These are phyloP conservation scores for Colletotrichum sp. DNA, from an alignment of 2,329 filamentous ascomycete genomes.

Conservation along the genomic window DNA sequence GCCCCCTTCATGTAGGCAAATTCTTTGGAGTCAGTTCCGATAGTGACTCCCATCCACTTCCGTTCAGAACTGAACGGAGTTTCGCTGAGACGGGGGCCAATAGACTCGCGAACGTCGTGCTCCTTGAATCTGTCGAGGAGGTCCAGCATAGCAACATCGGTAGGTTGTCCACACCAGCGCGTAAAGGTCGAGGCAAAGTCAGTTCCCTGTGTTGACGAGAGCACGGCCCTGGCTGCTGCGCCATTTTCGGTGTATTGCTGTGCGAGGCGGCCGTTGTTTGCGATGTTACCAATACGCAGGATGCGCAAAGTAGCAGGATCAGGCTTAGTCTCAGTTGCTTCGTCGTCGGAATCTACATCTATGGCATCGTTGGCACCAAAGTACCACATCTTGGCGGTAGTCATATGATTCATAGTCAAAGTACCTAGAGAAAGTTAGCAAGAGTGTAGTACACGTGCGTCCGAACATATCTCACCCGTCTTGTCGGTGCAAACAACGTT, in stretches of 20 bases:
- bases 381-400: conserved; percentile 94
- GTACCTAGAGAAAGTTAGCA: conserved; percentile 63
- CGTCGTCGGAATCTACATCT: conserved; percentile 60
- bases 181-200: conserved; percentile 71
- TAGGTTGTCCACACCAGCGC: conserved; percentile 95
- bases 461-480: conserved; percentile 64
- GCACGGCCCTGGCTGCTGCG: conserved; percentile 76
- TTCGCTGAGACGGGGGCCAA: conserved; percentile 83
- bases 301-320: conserved; percentile 81
- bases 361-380: conserved; percentile 69
- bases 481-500: conserved; percentile 99
- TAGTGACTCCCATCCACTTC: conserved; percentile 99
- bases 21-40: conserved; percentile 71
- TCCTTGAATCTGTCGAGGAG: conserved; percentile 89
- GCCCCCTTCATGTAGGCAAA: conserved; percentile 96
- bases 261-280: conserved; percentile 88
- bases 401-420: conserved; percentile 98
- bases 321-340: conserved; percentile 61
- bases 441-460: not conserved
- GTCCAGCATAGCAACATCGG: conserved; percentile 96
- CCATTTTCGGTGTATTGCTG: conserved; percentile 73
- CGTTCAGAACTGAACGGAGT: conserved; percentile 96
- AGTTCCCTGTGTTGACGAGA: conserved; percentile 83
- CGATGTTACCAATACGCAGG: conserved; percentile 91
- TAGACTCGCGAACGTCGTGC: conserved; percentile 85